These are phyloP conservation scores for Pseudozyma pruni DNA, from an alignment of 1,284 basidiomycete species.

Conservation along the genomic window DNA sequence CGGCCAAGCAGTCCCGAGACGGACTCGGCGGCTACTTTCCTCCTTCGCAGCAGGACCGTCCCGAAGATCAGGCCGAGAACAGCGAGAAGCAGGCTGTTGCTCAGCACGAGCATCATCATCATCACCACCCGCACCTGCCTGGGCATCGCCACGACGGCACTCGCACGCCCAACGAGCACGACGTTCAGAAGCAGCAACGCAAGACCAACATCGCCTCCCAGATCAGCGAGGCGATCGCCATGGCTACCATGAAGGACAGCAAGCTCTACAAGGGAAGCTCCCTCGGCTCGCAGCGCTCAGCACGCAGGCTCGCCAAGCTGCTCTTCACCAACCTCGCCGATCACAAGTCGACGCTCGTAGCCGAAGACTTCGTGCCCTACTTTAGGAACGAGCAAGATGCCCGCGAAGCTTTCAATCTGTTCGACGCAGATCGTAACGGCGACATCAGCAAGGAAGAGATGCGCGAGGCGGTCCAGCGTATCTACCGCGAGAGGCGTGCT, in stretches of 20 bases:
- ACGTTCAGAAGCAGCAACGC: constrained; percentile 28
- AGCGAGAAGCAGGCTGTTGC: constrained; percentile 14
- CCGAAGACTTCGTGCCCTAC: constrained; percentile 75
- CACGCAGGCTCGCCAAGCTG: constrained; percentile 78
- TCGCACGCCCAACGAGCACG: constrained; percentile 25
- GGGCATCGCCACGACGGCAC: constrained; percentile 20
- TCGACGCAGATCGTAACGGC: constrained; percentile 85
- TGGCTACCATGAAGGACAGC: constrained; percentile 65
- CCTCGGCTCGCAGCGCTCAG: constrained; percentile 74
- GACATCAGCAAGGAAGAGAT: constrained; percentile 83
- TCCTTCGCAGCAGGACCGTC: constrained; percentile 24
- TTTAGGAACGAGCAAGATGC: constrained; percentile 79
- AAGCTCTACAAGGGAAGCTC: constrained; percentile 57
- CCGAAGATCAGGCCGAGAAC: not conserved
- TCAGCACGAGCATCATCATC: constrained; percentile 12
- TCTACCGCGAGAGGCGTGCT: constrained; percentile 81
- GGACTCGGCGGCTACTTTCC: constrained; percentile 56
- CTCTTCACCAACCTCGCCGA: constrained; percentile 74
- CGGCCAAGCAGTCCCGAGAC: constrained; percentile 49
- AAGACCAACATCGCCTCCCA: constrained; percentile 55
- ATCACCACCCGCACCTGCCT: constrained; percentile 17
- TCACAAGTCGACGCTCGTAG: constrained; percentile 69
- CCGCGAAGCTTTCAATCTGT: constrained; percentile 78
- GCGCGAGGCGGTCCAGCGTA: constrained; percentile 83
- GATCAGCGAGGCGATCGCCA: constrained; percentile 59